Percentiles rank a stretch among this genome's conserved stretches.
These are phyloP conservation scores for Syzygium grande DNA, from an alignment of 345 rosid species.

Conservation along the genomic window DNA sequence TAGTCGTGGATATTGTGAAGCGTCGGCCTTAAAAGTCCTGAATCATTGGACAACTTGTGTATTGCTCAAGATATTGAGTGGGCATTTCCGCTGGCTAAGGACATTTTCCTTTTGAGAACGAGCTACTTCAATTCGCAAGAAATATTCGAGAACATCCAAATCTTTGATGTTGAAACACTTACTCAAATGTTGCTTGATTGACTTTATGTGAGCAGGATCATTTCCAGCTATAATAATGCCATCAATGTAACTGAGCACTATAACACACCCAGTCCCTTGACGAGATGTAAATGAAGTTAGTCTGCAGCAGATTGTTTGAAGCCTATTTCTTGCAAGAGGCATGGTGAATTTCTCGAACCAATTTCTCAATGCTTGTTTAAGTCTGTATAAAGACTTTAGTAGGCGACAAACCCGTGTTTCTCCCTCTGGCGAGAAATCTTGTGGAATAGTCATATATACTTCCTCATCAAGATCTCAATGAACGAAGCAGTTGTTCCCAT, in stretches of 20 bases:
- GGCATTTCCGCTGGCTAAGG: not conserved
- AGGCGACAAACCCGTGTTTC: not conserved
- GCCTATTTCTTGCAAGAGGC: not conserved
- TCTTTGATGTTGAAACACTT: not conserved
- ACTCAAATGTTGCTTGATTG: not conserved
- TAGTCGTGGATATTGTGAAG: not conserved
- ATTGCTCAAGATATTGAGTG: not conserved
- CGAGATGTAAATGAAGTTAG: not conserved
- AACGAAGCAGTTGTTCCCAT: not conserved
- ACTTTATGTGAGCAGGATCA: not conserved
- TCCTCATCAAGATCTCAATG: not conserved
- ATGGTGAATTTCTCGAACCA: not conserved
- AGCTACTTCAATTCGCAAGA: constrained; percentile 2
- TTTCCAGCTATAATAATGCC: not conserved
- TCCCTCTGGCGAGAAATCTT: not conserved
- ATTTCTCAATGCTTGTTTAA: not conserved
- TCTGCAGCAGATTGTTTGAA: not conserved
- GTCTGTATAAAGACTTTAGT: constrained; percentile 1
- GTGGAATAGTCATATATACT: constrained; percentile 1
- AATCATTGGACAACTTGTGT: not conserved
- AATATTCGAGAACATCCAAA: not conserved
- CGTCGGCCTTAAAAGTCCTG: not conserved
- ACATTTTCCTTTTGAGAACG: not conserved
- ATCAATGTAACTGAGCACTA: not conserved
- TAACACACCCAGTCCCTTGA: not conserved